These are phyloP conservation scores for Limonomyces culmigenus DNA, from an alignment of 1,284 basidiomycete genomes.

Conservation along the genomic window DNA sequence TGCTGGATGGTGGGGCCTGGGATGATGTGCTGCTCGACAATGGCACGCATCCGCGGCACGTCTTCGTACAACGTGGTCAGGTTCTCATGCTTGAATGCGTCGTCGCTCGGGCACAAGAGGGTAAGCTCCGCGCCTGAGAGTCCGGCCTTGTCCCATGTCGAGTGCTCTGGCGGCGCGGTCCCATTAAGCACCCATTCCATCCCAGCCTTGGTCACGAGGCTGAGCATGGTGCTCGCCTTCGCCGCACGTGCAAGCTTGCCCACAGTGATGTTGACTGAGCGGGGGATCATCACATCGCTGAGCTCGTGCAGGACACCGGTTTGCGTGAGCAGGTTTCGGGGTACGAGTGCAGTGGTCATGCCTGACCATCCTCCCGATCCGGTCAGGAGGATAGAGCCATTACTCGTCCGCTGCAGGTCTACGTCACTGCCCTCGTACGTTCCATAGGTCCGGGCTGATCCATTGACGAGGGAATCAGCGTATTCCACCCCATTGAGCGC, in stretches of 20 bases:
- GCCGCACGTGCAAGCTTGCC: conserved; percentile 85
- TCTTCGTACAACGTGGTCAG: conserved; percentile 64
- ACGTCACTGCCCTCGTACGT: conserved; percentile 64
- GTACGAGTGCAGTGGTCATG: conserved; percentile 38
- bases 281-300: conserved; percentile 77
- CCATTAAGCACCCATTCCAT: conserved; percentile 86
- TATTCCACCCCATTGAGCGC: conserved; percentile 70
- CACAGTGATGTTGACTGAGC: conserved; percentile 73
- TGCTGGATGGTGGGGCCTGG: conserved; percentile 20
- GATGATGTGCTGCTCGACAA: conserved; percentile 86
- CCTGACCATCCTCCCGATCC: conserved; percentile 64
- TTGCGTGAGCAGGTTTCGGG: conserved; percentile 58
- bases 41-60: conserved; percentile 35
- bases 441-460: conserved; percentile 49
- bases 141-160: conserved; percentile 35
- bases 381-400: conserved; percentile 32
- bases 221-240: conserved; percentile 76
- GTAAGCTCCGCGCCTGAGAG: conserved; percentile 51
- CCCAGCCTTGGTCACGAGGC: conserved; percentile 67
- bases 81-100: conserved; percentile 83
- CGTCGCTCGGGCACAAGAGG: conserved; percentile 80
- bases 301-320: conserved; percentile 90
- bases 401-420: conserved; percentile 32
- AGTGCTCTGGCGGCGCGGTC: conserved; percentile 50
- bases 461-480: conserved; percentile 37